phyloP scores from a whole-genome alignment of 164 flowering plant species.

The Cinnamomum micranthum region DNA sequence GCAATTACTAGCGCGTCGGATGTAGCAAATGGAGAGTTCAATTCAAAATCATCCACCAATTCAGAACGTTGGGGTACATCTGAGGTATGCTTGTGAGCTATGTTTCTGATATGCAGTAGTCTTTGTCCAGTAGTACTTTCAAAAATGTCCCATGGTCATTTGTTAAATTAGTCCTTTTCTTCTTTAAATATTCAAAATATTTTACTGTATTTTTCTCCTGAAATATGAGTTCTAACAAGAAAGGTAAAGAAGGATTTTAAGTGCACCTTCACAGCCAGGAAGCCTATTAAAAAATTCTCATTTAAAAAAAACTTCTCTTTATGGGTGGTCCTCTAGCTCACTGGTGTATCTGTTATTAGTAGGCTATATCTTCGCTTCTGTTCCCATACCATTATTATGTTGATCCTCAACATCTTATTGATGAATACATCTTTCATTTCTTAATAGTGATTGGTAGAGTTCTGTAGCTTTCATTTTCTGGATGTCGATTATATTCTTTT shows the following conservation, averaged over 20 bases:
- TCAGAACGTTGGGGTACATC: slow-evolving; percentile 24
- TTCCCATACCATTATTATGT: not conserved
- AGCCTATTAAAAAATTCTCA: not conserved
- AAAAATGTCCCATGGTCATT: not conserved
- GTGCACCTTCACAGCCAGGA: not conserved
- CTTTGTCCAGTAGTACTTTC: not conserved
- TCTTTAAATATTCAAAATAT: not conserved
- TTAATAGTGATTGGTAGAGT: not conserved
- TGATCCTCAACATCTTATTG: not conserved
- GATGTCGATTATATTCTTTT: not conserved
- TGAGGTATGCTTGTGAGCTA: slow-evolving; percentile 42
- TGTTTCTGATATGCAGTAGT: not conserved
- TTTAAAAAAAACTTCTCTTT: not conserved
- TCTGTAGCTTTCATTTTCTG: not conserved
- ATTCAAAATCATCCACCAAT: slow-evolving; percentile 36
- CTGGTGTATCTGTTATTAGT: not conserved
- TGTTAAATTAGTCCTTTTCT: not conserved
- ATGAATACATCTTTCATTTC: not conserved
- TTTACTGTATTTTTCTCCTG: not conserved
- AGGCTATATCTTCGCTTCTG: not conserved
- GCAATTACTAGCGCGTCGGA: slow-evolving; percentile 34
- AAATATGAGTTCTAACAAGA: not conserved
- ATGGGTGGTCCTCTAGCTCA: not conserved
- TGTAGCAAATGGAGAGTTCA: slow-evolving; percentile 33
- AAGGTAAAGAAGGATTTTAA: not conserved